phyloP scores from a whole-genome alignment of 192 early-diverging fungal genomes.

The Funneliformis geosporum region DNA sequence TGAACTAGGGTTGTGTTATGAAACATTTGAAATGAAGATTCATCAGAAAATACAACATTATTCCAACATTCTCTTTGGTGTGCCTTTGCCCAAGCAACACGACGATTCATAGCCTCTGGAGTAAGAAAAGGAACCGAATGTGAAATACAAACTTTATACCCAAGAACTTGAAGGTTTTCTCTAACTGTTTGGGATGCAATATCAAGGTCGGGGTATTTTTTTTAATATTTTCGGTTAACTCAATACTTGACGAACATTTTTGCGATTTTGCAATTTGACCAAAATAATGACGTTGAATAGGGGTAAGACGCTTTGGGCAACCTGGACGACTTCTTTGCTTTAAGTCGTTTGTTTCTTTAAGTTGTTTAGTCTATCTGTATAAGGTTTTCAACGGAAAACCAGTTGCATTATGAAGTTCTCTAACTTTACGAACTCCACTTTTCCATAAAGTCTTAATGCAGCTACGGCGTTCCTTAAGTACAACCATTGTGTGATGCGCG shows the following conservation, averaged over 20 bases:
- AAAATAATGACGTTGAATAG: neutral
- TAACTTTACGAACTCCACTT: neutral
- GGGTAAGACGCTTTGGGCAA: neutral
- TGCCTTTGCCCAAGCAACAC: too few relatives aligned
- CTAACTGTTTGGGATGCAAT: neutral
- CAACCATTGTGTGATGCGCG: neutral
- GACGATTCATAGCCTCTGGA: too few relatives aligned
- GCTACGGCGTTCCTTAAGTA: neutral
- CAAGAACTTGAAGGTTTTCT: too few relatives aligned
- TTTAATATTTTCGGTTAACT: neutral
- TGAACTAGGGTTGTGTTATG: neutral
- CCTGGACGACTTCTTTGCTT: neutral
- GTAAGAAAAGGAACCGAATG: too few relatives aligned
- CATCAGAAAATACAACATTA: too few relatives aligned
- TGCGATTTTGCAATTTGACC: neutral
- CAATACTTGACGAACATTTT: neutral
- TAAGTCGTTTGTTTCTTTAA: neutral
- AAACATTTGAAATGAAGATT: neutral
- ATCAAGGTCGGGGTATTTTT: neutral
- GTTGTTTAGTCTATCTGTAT: neutral
- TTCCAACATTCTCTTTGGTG: too few relatives aligned
- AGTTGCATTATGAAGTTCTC: neutral
- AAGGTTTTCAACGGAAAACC: neutral
- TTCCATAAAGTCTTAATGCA: neutral
- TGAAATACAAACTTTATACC: too few relatives aligned